These are phyloP conservation scores for Scytalidium lignicola DNA, from an alignment of 2,329 filamentous ascomycete genomes.

Conservation along the genomic window DNA sequence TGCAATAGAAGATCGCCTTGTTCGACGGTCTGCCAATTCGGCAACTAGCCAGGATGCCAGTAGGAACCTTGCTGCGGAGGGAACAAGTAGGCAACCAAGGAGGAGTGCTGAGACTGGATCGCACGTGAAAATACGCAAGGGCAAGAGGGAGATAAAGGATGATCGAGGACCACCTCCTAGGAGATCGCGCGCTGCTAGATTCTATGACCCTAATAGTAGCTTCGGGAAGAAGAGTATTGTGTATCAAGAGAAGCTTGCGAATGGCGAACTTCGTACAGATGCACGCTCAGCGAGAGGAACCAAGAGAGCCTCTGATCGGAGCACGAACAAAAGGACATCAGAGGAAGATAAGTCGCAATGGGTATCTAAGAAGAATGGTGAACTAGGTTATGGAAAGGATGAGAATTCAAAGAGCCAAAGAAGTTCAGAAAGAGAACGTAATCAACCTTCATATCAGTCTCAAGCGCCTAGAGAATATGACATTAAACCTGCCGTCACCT, in stretches of 20 bases:
- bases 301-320: background rate
- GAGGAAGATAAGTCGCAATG: background rate
- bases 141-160: conserved; percentile 48
- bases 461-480: too few relatives aligned
- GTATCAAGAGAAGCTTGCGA: conserved; percentile 32
- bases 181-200: conserved; percentile 42
- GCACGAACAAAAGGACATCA: background rate
- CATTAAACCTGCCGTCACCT: too few relatives aligned
- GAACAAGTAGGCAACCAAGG: background rate
- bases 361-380: background rate
- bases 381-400: background rate
- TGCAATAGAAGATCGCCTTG: background rate
- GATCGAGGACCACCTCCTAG: conserved; percentile 20
- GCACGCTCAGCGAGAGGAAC: background rate
- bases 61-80: background rate
- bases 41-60: background rate
- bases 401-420: background rate
- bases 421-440: background rate
- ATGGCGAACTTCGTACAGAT: conserved; percentile 4
- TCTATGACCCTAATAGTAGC: conserved; percentile 41
- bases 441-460: too few relatives aligned
- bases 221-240: conserved; percentile 54
- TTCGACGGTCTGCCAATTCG: conserved; percentile 12
- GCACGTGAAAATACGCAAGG: conserved; percentile 35
- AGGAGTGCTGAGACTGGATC: background rate